Conservation (phyloP, 2,329 filamentous ascomycete genomes). For the Calonectria ilicicola region DNA sequence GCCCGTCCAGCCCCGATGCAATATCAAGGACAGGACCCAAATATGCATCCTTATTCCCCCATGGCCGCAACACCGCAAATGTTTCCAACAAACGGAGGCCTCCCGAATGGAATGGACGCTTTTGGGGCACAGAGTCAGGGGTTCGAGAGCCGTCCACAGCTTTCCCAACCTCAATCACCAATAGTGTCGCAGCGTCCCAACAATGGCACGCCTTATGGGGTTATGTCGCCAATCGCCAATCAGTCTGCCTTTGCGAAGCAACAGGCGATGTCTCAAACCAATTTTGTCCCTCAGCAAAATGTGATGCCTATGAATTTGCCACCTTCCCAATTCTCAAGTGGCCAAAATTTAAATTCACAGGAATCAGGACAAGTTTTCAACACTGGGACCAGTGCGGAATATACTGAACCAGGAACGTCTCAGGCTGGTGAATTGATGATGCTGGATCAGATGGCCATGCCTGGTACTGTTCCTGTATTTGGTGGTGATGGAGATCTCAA, state of each 20-base stretch:
- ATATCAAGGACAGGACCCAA: conserved; percentile 59
- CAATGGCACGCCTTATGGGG: conserved; percentile 61
- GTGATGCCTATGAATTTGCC: conserved; percentile 74
- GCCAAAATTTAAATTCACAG: conserved; percentile 41
- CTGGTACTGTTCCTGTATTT: conserved; percentile 86
- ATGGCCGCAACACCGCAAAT: conserved; percentile 56
- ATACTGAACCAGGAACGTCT: conserved; percentile 58
- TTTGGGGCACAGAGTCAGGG: conserved; percentile 55
- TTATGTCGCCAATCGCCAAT: conserved; percentile 64
- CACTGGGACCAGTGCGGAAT: conserved; percentile 55
- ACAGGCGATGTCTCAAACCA: conserved; percentile 58
- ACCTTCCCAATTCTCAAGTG: conserved; percentile 65
- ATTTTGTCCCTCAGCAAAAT: conserved; percentile 70
- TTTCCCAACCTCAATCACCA: conserved; percentile 49
- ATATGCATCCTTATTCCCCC: conserved; percentile 60
- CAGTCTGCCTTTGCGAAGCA: conserved; percentile 63
- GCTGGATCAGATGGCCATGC: conserved; percentile 71
- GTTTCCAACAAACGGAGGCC: conserved; percentile 39
- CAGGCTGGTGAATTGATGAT: conserved; percentile 67
- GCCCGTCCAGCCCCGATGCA: conserved; percentile 54
- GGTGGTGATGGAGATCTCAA: conserved; percentile 82
- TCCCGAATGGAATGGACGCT: conserved; percentile 52
- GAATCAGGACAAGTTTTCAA: conserved; percentile 54
- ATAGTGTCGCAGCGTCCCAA: conserved; percentile 58
- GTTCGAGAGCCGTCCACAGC: conserved; percentile 46